phyloP scores from a whole-genome alignment of 176 grass and related monocot genomes.

The Saccharum spontaneum region DNA sequence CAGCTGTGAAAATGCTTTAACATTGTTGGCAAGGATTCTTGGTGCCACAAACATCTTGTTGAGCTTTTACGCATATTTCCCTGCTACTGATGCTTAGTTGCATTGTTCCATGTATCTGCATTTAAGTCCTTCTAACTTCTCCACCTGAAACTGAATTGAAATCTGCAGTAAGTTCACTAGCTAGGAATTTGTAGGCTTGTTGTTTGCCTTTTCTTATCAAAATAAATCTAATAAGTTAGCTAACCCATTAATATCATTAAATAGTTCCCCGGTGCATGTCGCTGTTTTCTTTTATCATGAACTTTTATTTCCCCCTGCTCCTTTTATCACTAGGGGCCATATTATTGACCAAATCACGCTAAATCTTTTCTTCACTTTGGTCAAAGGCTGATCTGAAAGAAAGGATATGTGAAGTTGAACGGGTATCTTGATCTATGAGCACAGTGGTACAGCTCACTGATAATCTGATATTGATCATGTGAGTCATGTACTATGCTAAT shows the following conservation, averaged over 20 bases:
- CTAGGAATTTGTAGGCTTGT: conserved; percentile 28
- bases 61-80: conserved; percentile 1
- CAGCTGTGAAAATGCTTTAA: conserved; percentile 3
- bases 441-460: not conserved
- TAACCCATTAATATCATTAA: conserved; percentile 30
- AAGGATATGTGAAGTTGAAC: conserved; percentile 36
- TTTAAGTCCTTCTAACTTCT: conserved; percentile 3
- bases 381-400: conserved; percentile 37
- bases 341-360: conserved; percentile 18
- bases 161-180: not conserved
- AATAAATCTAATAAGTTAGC: conserved; percentile 26
- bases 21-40: not conserved
- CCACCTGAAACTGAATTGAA: conserved; percentile 22
- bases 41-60: not conserved
- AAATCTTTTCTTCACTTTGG: conserved; percentile 21
- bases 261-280: not conserved
- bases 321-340: conserved; percentile 22
- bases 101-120: not conserved
- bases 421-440: conserved; percentile 14
- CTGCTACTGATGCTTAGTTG: not conserved
- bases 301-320: not conserved
- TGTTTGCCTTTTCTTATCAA: conserved; percentile 40
- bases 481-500: conserved; percentile 14
- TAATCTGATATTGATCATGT: conserved; percentile 23
- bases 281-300: conserved; percentile 5